Base-by-base conservation (phyloP, 2,329 filamentous ascomycete species). In the Claviceps citrina region DNA sequence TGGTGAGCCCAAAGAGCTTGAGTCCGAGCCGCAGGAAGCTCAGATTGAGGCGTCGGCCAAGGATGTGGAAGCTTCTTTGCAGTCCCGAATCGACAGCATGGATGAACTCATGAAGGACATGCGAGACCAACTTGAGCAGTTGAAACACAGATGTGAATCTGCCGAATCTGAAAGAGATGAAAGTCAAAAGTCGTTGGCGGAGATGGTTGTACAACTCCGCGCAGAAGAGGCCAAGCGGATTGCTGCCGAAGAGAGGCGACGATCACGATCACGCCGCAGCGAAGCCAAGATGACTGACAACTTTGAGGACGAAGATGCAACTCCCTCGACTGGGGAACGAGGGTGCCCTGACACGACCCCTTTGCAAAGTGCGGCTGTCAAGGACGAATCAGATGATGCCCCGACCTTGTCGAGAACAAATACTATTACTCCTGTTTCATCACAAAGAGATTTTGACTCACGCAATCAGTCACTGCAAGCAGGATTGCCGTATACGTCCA, bases 181-280 rank as follows among this genome's bases (percentile, higher is more conserved):
- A 31, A 76, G 78, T 40, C 77, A 81, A 40, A 79, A 81, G 57
- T 81, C 80, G 1, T 63, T 98, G 33, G 79, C 82, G 1, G 84
- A 94, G 54, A 91, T 96, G 84, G 78, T 95, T 10, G 69, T 84
- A 50, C 79, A 81, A 48, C 81, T 95, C 41, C 76, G 86, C 39
- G 70, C 86, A 49, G 76, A 78, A 49, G 73, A 73, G 47, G 68
- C 65, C 24, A 62, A 55, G 46, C 64, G 61, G 48, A 61, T 59
- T 25, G 64, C 59, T n/a, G 61, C 61, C 3, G 61, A 62, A 26
- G 57, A 62, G 45, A 64, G 59, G 36, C 54, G 56, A 2, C 59
- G 57, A 18, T 63, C 62, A n/a, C 50, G 56, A 10, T 63, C 62
- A 27, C 51, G 54, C 36, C 25, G 25, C 12, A 22, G 25, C 5